A percentile compares a stretch with the other conserved stretches of the same genome.
These are phyloP conservation scores for Phlegmacium glaucopus DNA, from an alignment of 768 basidiomycete genomes.

Conservation along the genomic window DNA sequence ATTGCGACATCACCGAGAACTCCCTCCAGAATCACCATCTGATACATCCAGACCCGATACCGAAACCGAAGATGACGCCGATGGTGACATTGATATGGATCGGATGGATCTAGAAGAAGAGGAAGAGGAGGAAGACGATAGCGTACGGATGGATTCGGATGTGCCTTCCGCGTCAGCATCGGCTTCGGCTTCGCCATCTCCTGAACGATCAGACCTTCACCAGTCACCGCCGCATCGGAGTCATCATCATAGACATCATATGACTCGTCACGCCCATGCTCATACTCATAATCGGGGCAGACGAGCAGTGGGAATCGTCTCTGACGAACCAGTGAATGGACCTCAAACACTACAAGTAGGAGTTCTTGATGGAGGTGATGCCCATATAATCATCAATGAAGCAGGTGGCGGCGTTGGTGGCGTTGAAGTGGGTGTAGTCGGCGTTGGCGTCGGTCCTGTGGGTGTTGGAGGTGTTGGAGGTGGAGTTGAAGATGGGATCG, in stretches of 20 bases:
- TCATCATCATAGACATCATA: no score
- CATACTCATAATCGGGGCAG: constrained; percentile 14
- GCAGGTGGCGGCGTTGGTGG: constrained; percentile 23
- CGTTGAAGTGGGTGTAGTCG: constrained; percentile 5
- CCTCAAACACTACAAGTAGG: constrained; percentile 21
- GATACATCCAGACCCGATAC: constrained; percentile 63
- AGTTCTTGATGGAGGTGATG: constrained; percentile 23
- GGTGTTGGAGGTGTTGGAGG: constrained; percentile 4
- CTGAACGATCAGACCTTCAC: constrained; percentile 15
- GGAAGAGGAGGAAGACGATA: constrained; percentile 5
- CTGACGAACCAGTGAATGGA: constrained; percentile 29
- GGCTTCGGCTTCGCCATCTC: constrained; percentile 30
- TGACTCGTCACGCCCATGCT: no score
- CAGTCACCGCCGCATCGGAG: no score
- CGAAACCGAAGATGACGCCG: constrained; percentile 78
- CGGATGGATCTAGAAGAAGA: constrained; percentile 10
- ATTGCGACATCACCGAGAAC: constrained; percentile 22
- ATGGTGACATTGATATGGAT: constrained; percentile 53
- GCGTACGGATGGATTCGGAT: constrained; percentile 17
- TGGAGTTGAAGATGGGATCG: constrained; percentile 69
- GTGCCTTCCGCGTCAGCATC: constrained; percentile 28
- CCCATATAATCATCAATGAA: constrained; percentile 44
- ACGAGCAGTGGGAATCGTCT: constrained; percentile 38
- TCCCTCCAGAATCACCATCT: constrained; percentile 34
- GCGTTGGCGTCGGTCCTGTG: constrained; percentile 2